Base-by-base conservation (phyloP, 1,284 basidiomycete genomes). In the Cryptococcus sp. region DNA sequence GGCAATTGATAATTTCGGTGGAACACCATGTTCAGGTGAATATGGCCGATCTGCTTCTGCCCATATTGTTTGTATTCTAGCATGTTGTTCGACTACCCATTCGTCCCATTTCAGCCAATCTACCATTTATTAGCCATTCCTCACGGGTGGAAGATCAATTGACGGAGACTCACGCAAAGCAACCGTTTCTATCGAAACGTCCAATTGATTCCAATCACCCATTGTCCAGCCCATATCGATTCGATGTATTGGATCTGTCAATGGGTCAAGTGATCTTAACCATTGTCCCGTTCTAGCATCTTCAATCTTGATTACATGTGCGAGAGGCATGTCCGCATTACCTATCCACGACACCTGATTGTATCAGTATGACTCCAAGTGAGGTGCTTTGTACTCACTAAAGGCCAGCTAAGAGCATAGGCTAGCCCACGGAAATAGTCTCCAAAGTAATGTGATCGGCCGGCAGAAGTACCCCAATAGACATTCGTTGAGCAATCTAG, bases 201-300 rank as follows among this genome's bases (percentile, higher is more conserved):
- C 66, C 33, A 78, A 52, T 64, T 77, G 77, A 59, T 78, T 78
- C 73, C 72, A 78, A 58, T 78, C 77, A 3, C 75, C 77, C 77
- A 78, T 78, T 4, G 66, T 74, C 73, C 72, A 77, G 30, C 74
- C 75, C 60, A 73, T 69, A 61, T 78, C 77, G 48, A 76, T 70
- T 33, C 73, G 60, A 11, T 57, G 51, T 14, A 78, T 67, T 3
- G 73, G 72, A 58, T 78, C 75, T 14, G 70, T 71, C 8, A 68
- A 58, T 1, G 72, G 70, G 53, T 78, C 70, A 3, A 78, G 59
- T 46, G 66, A 61, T 15, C 73, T 58, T 31, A 78, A 59, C 76
- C 76, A 78, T 55, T 78, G 76, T 13, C 72, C 74, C 8, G 76
- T 78, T 8, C 76, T 59, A 6, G 76, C 77, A 59, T 78, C 77